Base-by-base conservation (phyloP, 805 yeast species). In the Brettanomyces bruxellensis region DNA sequence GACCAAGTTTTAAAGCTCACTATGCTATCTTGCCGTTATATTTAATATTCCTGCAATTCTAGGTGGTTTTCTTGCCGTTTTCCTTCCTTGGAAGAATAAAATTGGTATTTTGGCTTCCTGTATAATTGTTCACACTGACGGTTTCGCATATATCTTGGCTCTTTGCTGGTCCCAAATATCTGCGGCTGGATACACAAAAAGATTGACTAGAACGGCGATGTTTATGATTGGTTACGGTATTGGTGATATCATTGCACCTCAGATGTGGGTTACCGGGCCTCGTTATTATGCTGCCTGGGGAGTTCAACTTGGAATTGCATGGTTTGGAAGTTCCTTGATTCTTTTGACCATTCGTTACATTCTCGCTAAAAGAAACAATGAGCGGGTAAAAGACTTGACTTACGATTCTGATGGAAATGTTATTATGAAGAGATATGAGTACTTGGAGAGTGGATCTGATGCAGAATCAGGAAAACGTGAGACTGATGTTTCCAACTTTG, bases 211-310 rank as follows among this genome's bases (percentile, higher is more conserved):
- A 60, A 73, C 67, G 49, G 74, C 69, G 28, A 53, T 71, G 51
- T 60, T 65, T 28, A 66, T 73, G 73, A 62, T 68, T 25, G 69
- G 69, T 13, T 76, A 70, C 46, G 67, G 73, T 49, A 57, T 76
- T 38, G 66, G 75, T 25, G 75, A 76, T 49, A 66, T 76, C 18
- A 69, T 75, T 28, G 72, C 77, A 5, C 80, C 82, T 4, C 81
- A 76, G 55, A 51, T 76, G 22, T 77, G 79, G 76, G 61, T 54
- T 6, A 57, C 53, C 51, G 67, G 70, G 6, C 81, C 81, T 41
- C 59, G 70, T 47, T 73, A 66, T 52, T 49, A 57, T n/a, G 65
- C 69, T 1, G 74, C 76, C 9, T 69, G 80, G 79, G 60, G 70
- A 44, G 74, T 73, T 12, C 80, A 75, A 53, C 71, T 75, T 40